A percentile compares a stretch with the other conserved stretches of the same genome.
Conservation (phyloP, 305 asterid species). For the Plantago lanceolata region DNA sequence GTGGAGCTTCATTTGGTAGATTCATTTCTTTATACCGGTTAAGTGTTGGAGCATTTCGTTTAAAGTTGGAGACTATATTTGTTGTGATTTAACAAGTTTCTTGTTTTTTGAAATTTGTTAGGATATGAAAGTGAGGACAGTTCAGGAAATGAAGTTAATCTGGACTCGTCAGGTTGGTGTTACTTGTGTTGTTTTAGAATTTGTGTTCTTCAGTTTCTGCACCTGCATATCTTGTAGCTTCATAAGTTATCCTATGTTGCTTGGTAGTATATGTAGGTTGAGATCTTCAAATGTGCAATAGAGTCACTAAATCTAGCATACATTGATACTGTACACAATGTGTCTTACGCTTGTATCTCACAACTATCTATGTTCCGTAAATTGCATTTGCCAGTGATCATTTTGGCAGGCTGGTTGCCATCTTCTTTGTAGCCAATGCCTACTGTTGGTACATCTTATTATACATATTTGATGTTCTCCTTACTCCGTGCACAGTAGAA, state of each 20-base stretch:
- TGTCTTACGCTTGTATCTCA: too few relatives aligned
- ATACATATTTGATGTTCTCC: too few relatives aligned
- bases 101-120: slow-evolving; percentile 28
- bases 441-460: too few relatives aligned
- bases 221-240: not conserved
- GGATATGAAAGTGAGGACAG: slow-evolving; percentile 94
- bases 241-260: slow-evolving; percentile 15
- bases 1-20: not conserved
- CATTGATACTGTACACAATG: not conserved
- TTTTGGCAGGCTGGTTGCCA: too few relatives aligned
- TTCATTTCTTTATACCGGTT: slow-evolving; percentile 3
- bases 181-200: slow-evolving; percentile 16
- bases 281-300: not conserved
- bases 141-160: slow-evolving; percentile 75
- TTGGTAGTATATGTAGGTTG: slow-evolving; percentile 11
- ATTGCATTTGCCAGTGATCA: too few relatives aligned
- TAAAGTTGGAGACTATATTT: slow-evolving; percentile 7
- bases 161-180: slow-evolving; percentile 74
- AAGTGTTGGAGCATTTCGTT: slow-evolving; percentile 1
- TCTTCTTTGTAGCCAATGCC: too few relatives aligned
- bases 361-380: too few relatives aligned
- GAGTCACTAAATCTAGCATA: not conserved
- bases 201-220: not conserved
- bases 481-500: too few relatives aligned
- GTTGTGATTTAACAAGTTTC: slow-evolving; percentile 5